Evolutionary conservation across 176 grass and related monocot genomes (phyloP), one percentile per base, ranked within the genome.

Genomic region (Aegilops longissima): DNA sequence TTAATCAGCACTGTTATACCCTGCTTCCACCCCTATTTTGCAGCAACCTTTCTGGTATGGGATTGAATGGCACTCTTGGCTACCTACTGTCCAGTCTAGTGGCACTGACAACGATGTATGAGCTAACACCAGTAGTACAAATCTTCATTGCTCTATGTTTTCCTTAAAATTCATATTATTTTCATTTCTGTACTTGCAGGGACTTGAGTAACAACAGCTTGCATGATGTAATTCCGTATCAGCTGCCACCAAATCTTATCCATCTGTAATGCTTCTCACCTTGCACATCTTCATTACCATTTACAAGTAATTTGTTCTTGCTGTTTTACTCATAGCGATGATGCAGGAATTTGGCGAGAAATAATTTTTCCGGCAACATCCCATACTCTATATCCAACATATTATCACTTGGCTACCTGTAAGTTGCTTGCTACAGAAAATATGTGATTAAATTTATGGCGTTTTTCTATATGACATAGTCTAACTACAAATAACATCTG

Each of bases 171-270:
- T 79, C 36, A 70, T 86, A 86, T 17, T 18, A 23, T 33, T 24
- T 84, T 74, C 36, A 18, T 68, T 66, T 77, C 65, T 86, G 83
- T 66, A 56, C 20, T 90, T 86, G 63, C 77, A 99, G 97, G 90
- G 97, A 99, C 82, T 79, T 99, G 33, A 96, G 94, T 76, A 86
- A 81, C 80, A 99, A 99, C 90, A 89, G 85, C 83, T 79, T 99
- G 59, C 87, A 89, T 83, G 89, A 94, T 80, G 42, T 74, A 18
- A 85, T 99, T 86, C 94, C 97, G 20, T 99, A 97, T 79, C 94
- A 99, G 75, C 47, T 99, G 73, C 97, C 97, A 58, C 83, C 78
- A 47, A 99, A 99, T 85, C 88, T 99, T 18, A 90, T 70, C 81
- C 93, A 99, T 61, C 45, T 99, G 97, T 99, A 99, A 93, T 77